phyloP scores from a whole-genome alignment of 1,284 basidiomycete genomes.

The Fomitopsis schrenkii region DNA sequence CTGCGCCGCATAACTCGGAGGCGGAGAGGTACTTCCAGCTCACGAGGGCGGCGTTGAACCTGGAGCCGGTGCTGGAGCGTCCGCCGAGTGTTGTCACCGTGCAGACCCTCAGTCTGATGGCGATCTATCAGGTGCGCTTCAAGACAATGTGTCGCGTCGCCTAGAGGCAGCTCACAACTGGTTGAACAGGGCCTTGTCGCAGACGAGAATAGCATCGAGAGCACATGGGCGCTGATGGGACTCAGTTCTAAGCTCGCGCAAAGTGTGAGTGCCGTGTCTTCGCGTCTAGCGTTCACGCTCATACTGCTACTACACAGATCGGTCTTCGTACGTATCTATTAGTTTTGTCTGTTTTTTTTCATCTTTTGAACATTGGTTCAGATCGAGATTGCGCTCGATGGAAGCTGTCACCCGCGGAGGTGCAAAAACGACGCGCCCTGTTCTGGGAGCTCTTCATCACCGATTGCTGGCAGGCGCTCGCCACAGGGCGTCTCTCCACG shows the following conservation, averaged over 20 bases:
- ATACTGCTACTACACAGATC: conserved; percentile 13
- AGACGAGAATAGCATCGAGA: conserved; percentile 35
- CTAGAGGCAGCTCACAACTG: not conserved
- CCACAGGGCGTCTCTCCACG: conserved; percentile 25
- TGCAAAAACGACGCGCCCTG: conserved; percentile 38
- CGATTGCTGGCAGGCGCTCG: conserved; percentile 29
- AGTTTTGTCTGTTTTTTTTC: not conserved
- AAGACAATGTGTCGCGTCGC: not conserved
- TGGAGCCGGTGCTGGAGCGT: conserved; percentile 63
- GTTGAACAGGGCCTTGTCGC: conserved; percentile 22
- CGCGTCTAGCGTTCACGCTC: not conserved
- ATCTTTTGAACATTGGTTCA: conserved; percentile 11
- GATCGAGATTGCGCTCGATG: conserved; percentile 41
- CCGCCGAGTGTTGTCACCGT: conserved; percentile 66
- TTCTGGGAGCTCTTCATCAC: conserved; percentile 46
- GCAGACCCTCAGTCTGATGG: conserved; percentile 62
- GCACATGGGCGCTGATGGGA: conserved; percentile 31
- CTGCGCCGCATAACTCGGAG: conserved; percentile 51
- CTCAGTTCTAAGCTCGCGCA: conserved; percentile 32
- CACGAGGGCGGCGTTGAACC: conserved; percentile 54
- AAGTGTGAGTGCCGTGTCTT: conserved; percentile 23
- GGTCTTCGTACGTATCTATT: conserved; percentile 24
- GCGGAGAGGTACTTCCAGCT: conserved; percentile 56
- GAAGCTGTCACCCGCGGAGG: conserved; percentile 33
- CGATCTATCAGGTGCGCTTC: conserved; percentile 51